phyloP scores from a whole-genome alignment of 345 rosid genomes.

The Salix dunnii region DNA sequence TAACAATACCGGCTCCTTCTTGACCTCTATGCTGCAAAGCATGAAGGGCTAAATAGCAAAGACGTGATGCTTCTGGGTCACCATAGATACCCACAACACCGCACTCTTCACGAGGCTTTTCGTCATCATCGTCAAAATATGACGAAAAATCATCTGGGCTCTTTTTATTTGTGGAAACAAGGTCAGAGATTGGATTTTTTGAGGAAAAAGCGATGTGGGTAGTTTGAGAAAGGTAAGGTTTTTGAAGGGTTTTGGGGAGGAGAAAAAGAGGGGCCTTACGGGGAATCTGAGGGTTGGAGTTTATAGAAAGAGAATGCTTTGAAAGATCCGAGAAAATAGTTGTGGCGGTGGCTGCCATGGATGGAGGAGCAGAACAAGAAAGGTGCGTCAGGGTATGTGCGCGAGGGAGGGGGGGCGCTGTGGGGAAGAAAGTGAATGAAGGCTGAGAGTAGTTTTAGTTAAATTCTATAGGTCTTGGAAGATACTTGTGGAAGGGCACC shows the following conservation, averaged over 20 bases:
- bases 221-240: slow-evolving; percentile 7
- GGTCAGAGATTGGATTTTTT: slow-evolving; percentile 38
- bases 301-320: slow-evolving; percentile 6
- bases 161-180: slow-evolving; percentile 15
- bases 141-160: slow-evolving; percentile 20
- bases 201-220: slow-evolving; percentile 32
- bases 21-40: slow-evolving; percentile 98
- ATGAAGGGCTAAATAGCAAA: slow-evolving; percentile 88
- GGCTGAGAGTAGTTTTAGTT: neutral
- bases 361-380: neutral
- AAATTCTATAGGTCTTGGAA: neutral
- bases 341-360: slow-evolving; percentile 12
- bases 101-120: slow-evolving; percentile 94
- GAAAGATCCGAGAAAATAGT: slow-evolving; percentile 17
- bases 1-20: slow-evolving; percentile 98
- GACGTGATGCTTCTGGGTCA: slow-evolving; percentile 86
- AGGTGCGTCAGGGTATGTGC: neutral
- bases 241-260: slow-evolving; percentile 40
- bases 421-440: neutral
- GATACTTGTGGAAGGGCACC: neutral
- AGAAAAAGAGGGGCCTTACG: slow-evolving; percentile 10
- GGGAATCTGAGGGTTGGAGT: neutral
- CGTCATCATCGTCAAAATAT: slow-evolving; percentile 38
- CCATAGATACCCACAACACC: slow-evolving; percentile 95
- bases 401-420: neutral